Base-by-base conservation (phyloP, 352 stramenopile species). In the Globisporangium spiculum region DNA sequence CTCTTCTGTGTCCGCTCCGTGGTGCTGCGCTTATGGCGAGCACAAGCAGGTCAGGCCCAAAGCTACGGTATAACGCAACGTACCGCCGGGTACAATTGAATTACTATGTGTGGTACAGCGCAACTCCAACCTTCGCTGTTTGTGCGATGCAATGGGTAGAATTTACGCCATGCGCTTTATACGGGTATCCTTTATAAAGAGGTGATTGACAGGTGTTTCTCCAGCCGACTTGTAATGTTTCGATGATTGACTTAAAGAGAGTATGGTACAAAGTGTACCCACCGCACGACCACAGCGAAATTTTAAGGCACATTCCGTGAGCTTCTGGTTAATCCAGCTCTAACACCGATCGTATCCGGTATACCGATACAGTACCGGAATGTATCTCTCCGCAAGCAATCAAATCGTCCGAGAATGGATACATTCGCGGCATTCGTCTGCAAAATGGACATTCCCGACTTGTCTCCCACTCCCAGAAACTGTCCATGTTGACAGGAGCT, bases 271-370 rank as follows among this genome's bases (percentile, higher is more conserved):
- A 22, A 38, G 18, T 64, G 59, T 56, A 64, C 59, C 59, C 59
- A 64, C 53, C 24, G 27, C 41, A n/a, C 2, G 9, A 64, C 59
- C 59, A 55, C 24, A 64, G 24, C 59, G 59, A 64, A 53, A 38
- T 56, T 55, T 64, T 27, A 14, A 20, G 9, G 59, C 59, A 18
- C 16, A 38, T 64, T 64, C 59, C 16, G 8, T 41, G 38, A 14
- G 6, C 0, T 10, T 52, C 44, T 52, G 6, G 44, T 22, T 52
- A 12, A 22, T 4, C 2, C 18, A 12, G 44, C 6, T 22, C 16
- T 22, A 22, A 52, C 44, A 52, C 44, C 44, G 44, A 22, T 52
- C 4, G 5, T 12, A 52, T 52, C 18, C 18, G 18, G 44, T 52
- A 22, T 52, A 52, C 44, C 16, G 18, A 22, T 22, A 22, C 14